Conservation (phyloP, 140 eudicot species). For the Oenanthe javanica region DNA sequence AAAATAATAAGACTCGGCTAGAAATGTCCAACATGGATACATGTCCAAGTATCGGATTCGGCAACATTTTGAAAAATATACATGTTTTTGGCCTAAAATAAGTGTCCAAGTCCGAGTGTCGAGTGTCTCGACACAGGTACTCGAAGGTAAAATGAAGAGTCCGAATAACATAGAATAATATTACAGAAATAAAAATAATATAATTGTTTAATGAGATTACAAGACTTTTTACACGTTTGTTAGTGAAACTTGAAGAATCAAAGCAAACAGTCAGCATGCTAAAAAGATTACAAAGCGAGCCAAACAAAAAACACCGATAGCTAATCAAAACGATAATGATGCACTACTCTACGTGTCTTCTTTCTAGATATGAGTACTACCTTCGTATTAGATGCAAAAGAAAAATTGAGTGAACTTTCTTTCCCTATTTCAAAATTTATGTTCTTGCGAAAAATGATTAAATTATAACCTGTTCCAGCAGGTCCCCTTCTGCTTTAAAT, state of each 20-base stretch:
- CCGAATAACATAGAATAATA: neutral
- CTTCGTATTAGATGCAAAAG: neutral
- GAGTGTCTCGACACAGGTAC: too few species aligned
- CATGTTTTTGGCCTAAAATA: too few species aligned
- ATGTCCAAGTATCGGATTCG: too few species aligned
- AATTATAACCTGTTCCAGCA: constrained; percentile 68
- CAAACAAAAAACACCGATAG: neutral
- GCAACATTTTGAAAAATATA: too few species aligned
- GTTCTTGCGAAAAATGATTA: neutral
- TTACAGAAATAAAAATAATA: neutral
- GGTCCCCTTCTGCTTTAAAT: constrained; percentile 55
- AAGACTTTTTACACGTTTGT: too few species aligned
- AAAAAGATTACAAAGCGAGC: neutral
- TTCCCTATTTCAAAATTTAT: neutral
- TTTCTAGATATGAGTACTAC: neutral
- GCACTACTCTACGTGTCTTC: neutral
- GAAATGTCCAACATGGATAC: too few species aligned
- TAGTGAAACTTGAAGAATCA: neutral
- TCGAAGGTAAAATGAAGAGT: too few species aligned
- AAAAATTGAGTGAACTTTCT: neutral
- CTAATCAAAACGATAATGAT: neutral
- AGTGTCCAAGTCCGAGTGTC: too few species aligned
- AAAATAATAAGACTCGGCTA: too few species aligned
- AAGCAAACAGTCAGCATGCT: neutral
- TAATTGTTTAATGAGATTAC: neutral